Evolutionary conservation across 2,329 filamentous ascomycete species (phyloP).

Genomic region (Acarospora socialis): DNA sequence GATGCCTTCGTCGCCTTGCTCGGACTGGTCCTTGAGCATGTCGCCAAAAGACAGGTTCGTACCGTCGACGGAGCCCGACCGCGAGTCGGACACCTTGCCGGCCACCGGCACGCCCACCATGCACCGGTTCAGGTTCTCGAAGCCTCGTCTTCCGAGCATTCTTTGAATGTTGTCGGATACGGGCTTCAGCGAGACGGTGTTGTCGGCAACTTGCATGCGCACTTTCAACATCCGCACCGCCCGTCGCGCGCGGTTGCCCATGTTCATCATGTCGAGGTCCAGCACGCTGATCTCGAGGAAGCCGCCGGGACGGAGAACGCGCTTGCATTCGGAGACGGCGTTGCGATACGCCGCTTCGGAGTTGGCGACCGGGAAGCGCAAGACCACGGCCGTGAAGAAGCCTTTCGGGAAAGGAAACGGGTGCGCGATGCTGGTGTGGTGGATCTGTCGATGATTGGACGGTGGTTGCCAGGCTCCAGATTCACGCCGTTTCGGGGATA

Average conservation of each 20-base stretch:
- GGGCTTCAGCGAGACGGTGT: conserved; percentile 31
- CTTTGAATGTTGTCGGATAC: conserved; percentile 34
- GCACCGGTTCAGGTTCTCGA: conserved; percentile 35
- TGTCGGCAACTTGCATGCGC: conserved; percentile 28
- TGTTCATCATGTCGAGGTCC: conserved; percentile 37
- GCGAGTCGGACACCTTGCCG: conserved; percentile 23
- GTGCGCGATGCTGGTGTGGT: conserved; percentile 26
- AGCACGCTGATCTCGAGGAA: conserved; percentile 35
- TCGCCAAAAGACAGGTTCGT: conserved; percentile 42
- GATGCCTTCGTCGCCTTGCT: conserved; percentile 66
- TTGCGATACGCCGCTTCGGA: conserved; percentile 29
- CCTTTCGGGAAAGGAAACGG: conserved; percentile 33
- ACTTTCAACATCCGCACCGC: conserved; percentile 33
- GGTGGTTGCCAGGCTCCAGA: conserved; percentile 28
- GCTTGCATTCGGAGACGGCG: conserved; percentile 34
- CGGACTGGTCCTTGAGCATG: conserved; percentile 56
- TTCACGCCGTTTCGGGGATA: conserved; percentile 13
- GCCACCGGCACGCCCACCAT: conserved; percentile 35
- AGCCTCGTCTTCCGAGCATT: conserved; percentile 30
- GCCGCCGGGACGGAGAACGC: conserved; percentile 34
- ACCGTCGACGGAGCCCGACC: conserved; percentile 24
- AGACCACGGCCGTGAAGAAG: conserved; percentile 31
- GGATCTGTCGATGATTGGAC: conserved; percentile 27
- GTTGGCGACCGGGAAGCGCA: conserved; percentile 33
- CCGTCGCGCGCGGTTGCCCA: conserved; percentile 32